A percentile compares a stretch with the other conserved stretches of the same genome.
Evolutionary conservation across 495 filamentous ascomycete species (phyloP).

Genomic region (Penicillium antarcticum): DNA sequence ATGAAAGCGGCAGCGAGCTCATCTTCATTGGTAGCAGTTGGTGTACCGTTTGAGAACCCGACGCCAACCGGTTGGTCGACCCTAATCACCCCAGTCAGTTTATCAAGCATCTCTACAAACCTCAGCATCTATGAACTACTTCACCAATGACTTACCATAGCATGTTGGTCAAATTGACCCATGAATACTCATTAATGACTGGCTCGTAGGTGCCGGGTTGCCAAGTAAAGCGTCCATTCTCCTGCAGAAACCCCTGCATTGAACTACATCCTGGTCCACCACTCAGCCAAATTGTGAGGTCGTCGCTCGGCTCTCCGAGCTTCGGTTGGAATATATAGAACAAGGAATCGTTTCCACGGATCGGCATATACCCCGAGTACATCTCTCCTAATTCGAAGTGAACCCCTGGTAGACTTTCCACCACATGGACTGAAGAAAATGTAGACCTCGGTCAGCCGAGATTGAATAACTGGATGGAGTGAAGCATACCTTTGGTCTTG

Average conservation of each 20-base stretch:
- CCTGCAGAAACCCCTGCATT: neutral
- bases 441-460: neutral
- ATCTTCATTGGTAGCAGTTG: neutral
- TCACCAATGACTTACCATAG: neutral
- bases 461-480: neutral
- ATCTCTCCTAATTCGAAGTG: no score
- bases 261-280: slow-evolving; percentile 3
- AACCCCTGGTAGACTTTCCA: neutral
- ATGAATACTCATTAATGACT: slow-evolving; percentile 1
- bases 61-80: slow-evolving; percentile 1
- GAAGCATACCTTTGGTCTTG: neutral
- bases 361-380: neutral
- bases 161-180: slow-evolving; percentile 5
- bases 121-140: no score
- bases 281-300: slow-evolving; percentile 1
- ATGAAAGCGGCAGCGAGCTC: neutral
- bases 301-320: neutral
- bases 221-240: slow-evolving; percentile 1
- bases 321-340: slow-evolving; percentile 2
- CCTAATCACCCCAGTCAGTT: neutral
- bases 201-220: neutral
- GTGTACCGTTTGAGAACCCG: neutral
- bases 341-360: neutral
- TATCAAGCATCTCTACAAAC: neutral
- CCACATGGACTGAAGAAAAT: neutral